Percentiles rank a stretch among this genome's conserved stretches.
Evolutionary conservation across 116 monocot species (phyloP).

Genomic region (Cymodocea nodosa): DNA sequence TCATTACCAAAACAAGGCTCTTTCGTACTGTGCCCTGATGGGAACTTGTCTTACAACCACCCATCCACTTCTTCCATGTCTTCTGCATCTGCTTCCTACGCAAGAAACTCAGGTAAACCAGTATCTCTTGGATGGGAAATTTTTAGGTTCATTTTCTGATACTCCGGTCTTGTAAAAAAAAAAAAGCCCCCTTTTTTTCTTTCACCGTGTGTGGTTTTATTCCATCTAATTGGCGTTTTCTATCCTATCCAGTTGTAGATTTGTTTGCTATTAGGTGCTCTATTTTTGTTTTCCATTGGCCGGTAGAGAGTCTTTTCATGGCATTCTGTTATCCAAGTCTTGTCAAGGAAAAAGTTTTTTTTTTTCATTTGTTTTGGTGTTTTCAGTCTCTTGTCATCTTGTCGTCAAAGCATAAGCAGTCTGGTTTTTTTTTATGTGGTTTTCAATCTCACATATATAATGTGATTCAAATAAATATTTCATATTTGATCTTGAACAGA

Average conservation of each 20-base stretch:
- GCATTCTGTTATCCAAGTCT: constrained; percentile 10
- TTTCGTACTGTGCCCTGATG: constrained; percentile 18
- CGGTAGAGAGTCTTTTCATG: constrained; percentile 18
- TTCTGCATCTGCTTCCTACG: constrained; percentile 6
- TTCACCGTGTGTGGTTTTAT: no score
- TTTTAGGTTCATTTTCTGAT: neutral
- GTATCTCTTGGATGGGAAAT: neutral
- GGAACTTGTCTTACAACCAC: constrained; percentile 21
- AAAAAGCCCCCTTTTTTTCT: neutral
- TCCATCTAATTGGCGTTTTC: no score
- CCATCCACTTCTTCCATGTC: constrained; percentile 16
- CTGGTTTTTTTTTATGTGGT: no score
- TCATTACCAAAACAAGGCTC: constrained; percentile 36
- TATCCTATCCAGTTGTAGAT: neutral
- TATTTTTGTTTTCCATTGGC: constrained; percentile 5
- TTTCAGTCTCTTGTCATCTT: constrained; percentile 4
- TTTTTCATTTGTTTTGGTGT: constrained; percentile 4
- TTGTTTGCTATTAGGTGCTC: neutral
- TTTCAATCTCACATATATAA: no score
- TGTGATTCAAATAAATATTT: no score
- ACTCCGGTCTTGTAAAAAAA: neutral
- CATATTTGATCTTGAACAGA: no score
- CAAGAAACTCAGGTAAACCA: constrained; percentile 33
- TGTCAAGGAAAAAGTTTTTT: constrained; percentile 13
- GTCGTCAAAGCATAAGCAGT: constrained; percentile 5